These are phyloP conservation scores for Tylopilus intermedius DNA, from an alignment of 768 basidiomycete genomes.

Conservation along the genomic window DNA sequence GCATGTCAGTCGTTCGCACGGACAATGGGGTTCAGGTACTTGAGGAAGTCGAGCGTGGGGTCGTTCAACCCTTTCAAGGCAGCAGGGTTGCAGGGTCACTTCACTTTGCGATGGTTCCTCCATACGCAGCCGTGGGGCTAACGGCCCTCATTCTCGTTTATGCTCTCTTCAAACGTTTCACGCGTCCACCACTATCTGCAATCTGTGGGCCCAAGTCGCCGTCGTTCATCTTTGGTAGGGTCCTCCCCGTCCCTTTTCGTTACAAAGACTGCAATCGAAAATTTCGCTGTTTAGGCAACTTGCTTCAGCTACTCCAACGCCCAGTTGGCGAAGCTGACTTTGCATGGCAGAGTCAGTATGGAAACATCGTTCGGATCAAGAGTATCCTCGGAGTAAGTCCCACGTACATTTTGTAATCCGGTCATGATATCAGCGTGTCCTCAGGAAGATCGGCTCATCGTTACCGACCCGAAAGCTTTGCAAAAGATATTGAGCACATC, in stretches of 20 bases:
- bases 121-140: too few relatives aligned
- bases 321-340: slow-evolving; percentile 27
- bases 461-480: slow-evolving; percentile 43
- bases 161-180: not conserved
- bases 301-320: slow-evolving; percentile 21
- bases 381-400: slow-evolving; percentile 20
- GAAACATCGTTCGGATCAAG: slow-evolving; percentile 20
- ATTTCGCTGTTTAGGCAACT: slow-evolving; percentile 16
- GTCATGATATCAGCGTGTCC: not conserved
- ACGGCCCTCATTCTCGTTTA: not conserved
- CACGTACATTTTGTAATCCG: not conserved
- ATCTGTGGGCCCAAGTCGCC: slow-evolving; percentile 14
- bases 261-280: not conserved
- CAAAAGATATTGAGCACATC: slow-evolving; percentile 37
- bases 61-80: too few relatives aligned
- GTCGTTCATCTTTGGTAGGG: slow-evolving; percentile 15
- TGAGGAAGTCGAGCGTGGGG: too few relatives aligned
- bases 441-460: slow-evolving; percentile 42
- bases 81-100: too few relatives aligned
- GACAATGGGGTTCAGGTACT: too few relatives aligned
- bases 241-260: not conserved
- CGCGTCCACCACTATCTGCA: slow-evolving; percentile 8
- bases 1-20: too few relatives aligned
- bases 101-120: too few relatives aligned
- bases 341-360: slow-evolving; percentile 27